These are phyloP conservation scores for Helichrysum umbraculigerum DNA, from an alignment of 129 eudicot genomes.

Conservation along the genomic window DNA sequence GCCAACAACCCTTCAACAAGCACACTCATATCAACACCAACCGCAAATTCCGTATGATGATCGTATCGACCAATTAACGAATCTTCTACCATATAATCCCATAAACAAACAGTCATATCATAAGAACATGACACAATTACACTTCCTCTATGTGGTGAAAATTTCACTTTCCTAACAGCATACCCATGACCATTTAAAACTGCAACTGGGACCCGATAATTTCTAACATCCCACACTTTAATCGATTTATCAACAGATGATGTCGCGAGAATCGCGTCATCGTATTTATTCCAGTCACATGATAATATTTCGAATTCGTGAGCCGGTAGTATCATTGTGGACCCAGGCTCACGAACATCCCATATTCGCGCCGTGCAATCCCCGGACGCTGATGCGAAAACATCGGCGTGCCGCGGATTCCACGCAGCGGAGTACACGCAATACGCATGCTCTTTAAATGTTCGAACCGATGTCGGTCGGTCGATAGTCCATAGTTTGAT, in stretches of 20 bases:
- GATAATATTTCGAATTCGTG: slow-evolving; percentile 88
- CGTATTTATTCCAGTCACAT: slow-evolving; percentile 93
- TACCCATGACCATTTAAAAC: slow-evolving; percentile 87
- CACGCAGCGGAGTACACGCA: slow-evolving; percentile 87
- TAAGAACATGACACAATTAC: slow-evolving; percentile 79
- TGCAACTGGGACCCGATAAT: slow-evolving; percentile 65
- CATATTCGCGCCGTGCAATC: slow-evolving; percentile 92
- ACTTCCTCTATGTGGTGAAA: slow-evolving; percentile 84
- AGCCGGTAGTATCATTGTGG: slow-evolving; percentile 90
- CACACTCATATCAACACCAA: slow-evolving; percentile 97
- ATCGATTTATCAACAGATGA: slow-evolving; percentile 84
- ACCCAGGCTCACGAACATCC: slow-evolving; percentile 97
- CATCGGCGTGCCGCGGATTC: slow-evolving; percentile 91
- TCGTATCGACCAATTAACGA: slow-evolving; percentile 93
- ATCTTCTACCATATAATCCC: slow-evolving; percentile 99
- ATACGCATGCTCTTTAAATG: slow-evolving; percentile 92
- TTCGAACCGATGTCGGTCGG: slow-evolving; percentile 70
- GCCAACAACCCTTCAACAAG: slow-evolving; percentile 97
- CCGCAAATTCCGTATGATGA: slow-evolving; percentile 97
- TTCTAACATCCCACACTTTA: slow-evolving; percentile 94
- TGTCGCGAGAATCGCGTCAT: slow-evolving; percentile 80
- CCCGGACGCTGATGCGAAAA: slow-evolving; percentile 91
- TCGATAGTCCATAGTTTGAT: slow-evolving; percentile 91
- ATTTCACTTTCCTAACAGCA: slow-evolving; percentile 93
- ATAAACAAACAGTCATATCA: slow-evolving; percentile 94